Conservation (phyloP, 768 basidiomycete species). For the Goffeauzyma gilvescens region DNA sequence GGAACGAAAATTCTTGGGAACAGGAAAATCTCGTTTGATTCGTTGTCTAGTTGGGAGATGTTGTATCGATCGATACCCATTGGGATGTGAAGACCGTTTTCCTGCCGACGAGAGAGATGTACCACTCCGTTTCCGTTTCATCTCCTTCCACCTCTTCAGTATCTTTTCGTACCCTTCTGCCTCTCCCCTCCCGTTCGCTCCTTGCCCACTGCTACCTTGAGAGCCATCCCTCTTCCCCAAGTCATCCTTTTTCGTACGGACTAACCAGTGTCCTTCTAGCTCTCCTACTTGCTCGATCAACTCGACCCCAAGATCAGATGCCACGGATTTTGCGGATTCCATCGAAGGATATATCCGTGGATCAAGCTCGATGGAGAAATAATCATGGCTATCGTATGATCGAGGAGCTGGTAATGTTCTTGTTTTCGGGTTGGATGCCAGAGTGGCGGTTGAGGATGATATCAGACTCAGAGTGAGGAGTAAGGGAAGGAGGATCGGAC, state of each 20-base stretch:
- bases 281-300: slow-evolving; percentile 76
- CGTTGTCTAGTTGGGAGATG: slow-evolving; percentile 26
- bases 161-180: slow-evolving; percentile 23
- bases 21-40: slow-evolving; percentile 28
- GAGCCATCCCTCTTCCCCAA: not conserved
- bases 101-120: not conserved
- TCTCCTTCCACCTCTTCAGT: slow-evolving; percentile 6
- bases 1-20: too few relatives aligned
- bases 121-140: slow-evolving; percentile 14
- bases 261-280: slow-evolving; percentile 62
- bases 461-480: too few relatives aligned
- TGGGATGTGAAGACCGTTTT: not conserved
- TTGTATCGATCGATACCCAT: slow-evolving; percentile 11
- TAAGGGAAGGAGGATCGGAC: too few relatives aligned
- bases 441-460: too few relatives aligned
- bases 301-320: slow-evolving; percentile 50
- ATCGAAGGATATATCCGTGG: slow-evolving; percentile 36
- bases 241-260: slow-evolving; percentile 38
- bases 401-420: slow-evolving; percentile 14
- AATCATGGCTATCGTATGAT: slow-evolving; percentile 40
- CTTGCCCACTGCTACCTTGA: too few relatives aligned
- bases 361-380: slow-evolving; percentile 45
- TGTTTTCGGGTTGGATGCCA: too few relatives aligned
- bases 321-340: slow-evolving; percentile 45
- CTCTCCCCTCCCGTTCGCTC: slow-evolving; percentile 36